Base-by-base conservation (phyloP, 108 stramenopile species). In the Cyclotella atomus region DNA sequence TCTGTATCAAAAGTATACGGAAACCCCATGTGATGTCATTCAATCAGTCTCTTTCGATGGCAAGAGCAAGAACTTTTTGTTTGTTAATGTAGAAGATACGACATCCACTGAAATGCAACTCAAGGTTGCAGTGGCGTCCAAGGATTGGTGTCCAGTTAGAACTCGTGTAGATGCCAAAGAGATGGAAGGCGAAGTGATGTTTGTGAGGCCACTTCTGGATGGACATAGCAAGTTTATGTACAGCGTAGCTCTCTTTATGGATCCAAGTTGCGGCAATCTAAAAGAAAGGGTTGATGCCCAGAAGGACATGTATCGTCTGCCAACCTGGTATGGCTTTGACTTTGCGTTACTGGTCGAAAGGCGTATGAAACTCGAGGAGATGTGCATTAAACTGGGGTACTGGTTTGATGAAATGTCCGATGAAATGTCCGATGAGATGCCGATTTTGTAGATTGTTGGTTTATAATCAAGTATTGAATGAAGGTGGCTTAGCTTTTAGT, bases 141-240 rank as follows among this genome's bases (percentile, higher is more conserved):
- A 28, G 15, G 56, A 57, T 12, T 57, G 30, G 28, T 32, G 29
- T 10, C 56, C 56, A 0, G 32, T 57, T 57, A 28, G 56, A 57
- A 57, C 32, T 15, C 56, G 29, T 32, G 28, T 15, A 14, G 29
- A 57, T 32, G 16, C 5, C 56, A 19, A 57, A 30, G 28, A 12
- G 4, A 30, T 57, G 56, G 56, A 57, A 30, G 56, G 56, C 15
- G 56, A 57, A 57, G 56, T 32, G 28, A 57, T 57, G 6, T 57
- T 57, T n/a, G 56, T 32, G 0, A 57, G n/a, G 56, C 56, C 29
- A n/a, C 28, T 32, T 30, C 15, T 30, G 29, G 56, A 57, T 32
- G 56, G 56, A 2, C 29, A 57, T 15, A 30, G 29, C 14, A 57
- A 57, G n/a, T 19, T 57, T 12, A 30, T 30, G 0, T 57, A 57